These are phyloP conservation scores for Halenospora varia DNA, from an alignment of 495 filamentous ascomycete species.

Conservation along the genomic window DNA sequence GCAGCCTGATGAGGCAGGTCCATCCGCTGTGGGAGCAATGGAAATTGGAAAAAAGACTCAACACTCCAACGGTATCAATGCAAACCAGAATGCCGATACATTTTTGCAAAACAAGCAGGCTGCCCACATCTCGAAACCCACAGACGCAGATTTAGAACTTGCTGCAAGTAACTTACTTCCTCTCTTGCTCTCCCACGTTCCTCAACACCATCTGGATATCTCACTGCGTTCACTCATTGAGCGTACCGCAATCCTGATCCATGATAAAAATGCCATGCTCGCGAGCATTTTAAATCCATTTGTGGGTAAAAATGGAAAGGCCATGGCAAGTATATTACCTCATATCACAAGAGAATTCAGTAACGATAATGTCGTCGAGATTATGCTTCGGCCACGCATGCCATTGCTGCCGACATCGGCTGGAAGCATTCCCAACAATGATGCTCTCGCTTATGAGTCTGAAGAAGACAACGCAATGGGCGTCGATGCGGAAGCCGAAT, in stretches of 20 bases:
- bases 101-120: slow-evolving; percentile 36
- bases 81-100: slow-evolving; percentile 46
- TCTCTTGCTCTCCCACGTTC: slow-evolving; percentile 52
- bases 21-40: neutral
- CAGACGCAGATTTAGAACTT: neutral
- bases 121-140: neutral
- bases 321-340: slow-evolving; percentile 68
- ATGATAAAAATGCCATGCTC: slow-evolving; percentile 63
- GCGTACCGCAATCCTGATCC: slow-evolving; percentile 66
- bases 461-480: slow-evolving; percentile 14
- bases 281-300: slow-evolving; percentile 77
- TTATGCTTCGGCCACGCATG: slow-evolving; percentile 65
- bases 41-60: slow-evolving; percentile 28
- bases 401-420: slow-evolving; percentile 37
- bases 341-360: slow-evolving; percentile 62
- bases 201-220: slow-evolving; percentile 55
- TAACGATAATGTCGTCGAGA: slow-evolving; percentile 61
- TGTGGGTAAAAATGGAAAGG: slow-evolving; percentile 50
- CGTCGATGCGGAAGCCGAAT: neutral
- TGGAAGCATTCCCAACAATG: slow-evolving; percentile 16
- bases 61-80: slow-evolving; percentile 34
- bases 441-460: slow-evolving; percentile 21
- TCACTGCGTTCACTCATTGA: slow-evolving; percentile 69
- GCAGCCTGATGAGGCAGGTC: slow-evolving; percentile 17
- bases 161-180: slow-evolving; percentile 61